Evolutionary conservation across 345 rosid species (phyloP), one percentile per base, ranked within the genome.

Genomic region (Moricandia moricandioides): DNA sequence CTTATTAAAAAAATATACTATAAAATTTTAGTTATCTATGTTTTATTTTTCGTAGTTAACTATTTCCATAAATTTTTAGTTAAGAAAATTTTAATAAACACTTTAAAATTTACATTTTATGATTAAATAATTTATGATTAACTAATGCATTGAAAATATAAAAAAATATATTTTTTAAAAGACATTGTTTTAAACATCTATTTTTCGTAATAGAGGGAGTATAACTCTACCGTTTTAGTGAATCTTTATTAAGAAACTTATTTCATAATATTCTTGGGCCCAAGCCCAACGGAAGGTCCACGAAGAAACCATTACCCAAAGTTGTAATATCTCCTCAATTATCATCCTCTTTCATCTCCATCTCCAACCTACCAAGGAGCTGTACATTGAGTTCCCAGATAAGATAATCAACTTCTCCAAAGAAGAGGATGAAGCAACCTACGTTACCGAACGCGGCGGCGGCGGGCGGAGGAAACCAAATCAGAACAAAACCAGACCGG

Each of bases 391-490:
- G 4, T 45, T 67, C 30, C 4, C 26, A 34, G 74, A 61, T 68
- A 76, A 63, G 80, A 31, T 39, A 45, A 45, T 45, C 52, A 45
- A 5, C 13, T 45, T 45, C 52, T 45, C 17, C 52, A 4, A 47
- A 47, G 21, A 47, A 45, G 65, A 74, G 70, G 72, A 87, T 83
- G 88, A 78, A 85, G 72, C 80, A 79, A 74, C 84, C 86, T 1
- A 27, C 77, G 57, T 30, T 40, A 33, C 83, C 85, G 4, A 77
- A 67, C 66, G 10, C 83, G n/a, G 75, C 62, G 70, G 78, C 83
- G 33, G 76, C 56, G n/a, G n/a, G n/a, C n/a, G 69, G 78, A 70
- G 34, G 82, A 79, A 72, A 64, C 72, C 37, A 79, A 62, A 56
- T 8, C 70, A 11, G 40, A 78, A 7, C 72, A 69, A 4, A 56